Percentiles rank a stretch among this genome's conserved stretches.
Evolutionary conservation across 805 yeast genomes (phyloP).

Genomic region (Candida sakaeoensis): DNA sequence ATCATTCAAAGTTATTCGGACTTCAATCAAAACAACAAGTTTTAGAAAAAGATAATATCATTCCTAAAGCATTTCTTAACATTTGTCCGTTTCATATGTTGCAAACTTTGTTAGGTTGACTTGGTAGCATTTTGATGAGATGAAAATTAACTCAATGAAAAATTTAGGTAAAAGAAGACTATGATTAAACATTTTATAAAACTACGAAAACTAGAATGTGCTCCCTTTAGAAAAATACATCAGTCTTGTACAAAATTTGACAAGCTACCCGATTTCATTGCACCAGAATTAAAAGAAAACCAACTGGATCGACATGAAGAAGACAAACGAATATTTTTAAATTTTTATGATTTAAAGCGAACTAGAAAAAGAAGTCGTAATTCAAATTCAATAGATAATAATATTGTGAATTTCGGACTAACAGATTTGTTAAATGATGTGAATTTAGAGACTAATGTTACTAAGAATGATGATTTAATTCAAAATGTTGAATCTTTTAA

Average conservation of each 20-base stretch:
- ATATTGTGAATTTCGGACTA: neutral
- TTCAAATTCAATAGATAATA: neutral
- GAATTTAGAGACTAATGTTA: neutral
- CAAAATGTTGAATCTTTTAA: slow-evolving; percentile 11
- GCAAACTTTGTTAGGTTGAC: too few relatives aligned
- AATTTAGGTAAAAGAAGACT: neutral
- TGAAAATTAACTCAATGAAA: neutral
- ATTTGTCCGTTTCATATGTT: too few relatives aligned
- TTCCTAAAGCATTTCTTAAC: too few relatives aligned
- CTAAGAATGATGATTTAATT: neutral
- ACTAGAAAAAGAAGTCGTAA: neutral
- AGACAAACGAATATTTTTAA: slow-evolving; percentile 3
- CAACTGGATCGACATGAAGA: neutral
- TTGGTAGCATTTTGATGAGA: neutral
- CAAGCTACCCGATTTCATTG: slow-evolving; percentile 3
- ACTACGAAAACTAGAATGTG: neutral
- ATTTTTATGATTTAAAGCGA: neutral
- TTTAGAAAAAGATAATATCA: too few relatives aligned
- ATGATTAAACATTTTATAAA: neutral
- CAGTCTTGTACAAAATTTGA: neutral
- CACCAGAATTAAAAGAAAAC: slow-evolving; percentile 2
- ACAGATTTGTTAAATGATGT: neutral
- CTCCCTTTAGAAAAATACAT: neutral
- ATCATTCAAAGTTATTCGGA: too few relatives aligned
- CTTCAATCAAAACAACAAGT: too few relatives aligned